Evolutionary conservation across 2,329 filamentous ascomycete species (phyloP).

Genomic region (Botryotinia globosa): DNA sequence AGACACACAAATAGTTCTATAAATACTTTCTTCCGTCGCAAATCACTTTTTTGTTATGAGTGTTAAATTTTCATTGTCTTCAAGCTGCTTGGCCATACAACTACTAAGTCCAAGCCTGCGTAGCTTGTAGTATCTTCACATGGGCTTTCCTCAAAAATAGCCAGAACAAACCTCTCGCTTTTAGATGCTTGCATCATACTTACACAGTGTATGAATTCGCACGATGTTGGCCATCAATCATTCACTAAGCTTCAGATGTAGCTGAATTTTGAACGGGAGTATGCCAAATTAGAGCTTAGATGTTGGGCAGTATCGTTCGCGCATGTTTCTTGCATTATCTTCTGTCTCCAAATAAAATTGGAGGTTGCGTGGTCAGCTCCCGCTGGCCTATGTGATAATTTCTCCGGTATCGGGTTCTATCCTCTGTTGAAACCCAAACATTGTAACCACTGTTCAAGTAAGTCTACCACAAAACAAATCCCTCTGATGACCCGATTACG

Average conservation of each 20-base stretch:
- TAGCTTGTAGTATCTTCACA: neutral
- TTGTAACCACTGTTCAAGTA: neutral
- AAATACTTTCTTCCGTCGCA: too few relatives aligned
- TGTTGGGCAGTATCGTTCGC: neutral
- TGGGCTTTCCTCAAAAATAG: neutral
- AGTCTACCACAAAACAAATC: neutral
- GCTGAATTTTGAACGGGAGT: neutral
- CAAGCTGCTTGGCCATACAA: neutral
- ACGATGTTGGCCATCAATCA: neutral
- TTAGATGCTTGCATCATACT: neutral
- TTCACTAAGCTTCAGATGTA: neutral
- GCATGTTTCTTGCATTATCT: neutral
- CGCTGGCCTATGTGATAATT: neutral
- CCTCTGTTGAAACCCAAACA: neutral
- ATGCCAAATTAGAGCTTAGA: neutral
- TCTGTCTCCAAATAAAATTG: too few relatives aligned
- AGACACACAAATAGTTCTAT: neutral
- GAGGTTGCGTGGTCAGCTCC: neutral
- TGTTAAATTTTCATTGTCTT: neutral
- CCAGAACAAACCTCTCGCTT: neutral
- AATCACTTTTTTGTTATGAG: neutral
- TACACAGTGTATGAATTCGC: neutral
- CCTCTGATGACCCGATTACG: too few relatives aligned
- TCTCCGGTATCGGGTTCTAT: neutral
- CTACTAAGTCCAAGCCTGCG: neutral